Base-by-base conservation (phyloP, 805 yeast species). In the Candida ponderosae region DNA sequence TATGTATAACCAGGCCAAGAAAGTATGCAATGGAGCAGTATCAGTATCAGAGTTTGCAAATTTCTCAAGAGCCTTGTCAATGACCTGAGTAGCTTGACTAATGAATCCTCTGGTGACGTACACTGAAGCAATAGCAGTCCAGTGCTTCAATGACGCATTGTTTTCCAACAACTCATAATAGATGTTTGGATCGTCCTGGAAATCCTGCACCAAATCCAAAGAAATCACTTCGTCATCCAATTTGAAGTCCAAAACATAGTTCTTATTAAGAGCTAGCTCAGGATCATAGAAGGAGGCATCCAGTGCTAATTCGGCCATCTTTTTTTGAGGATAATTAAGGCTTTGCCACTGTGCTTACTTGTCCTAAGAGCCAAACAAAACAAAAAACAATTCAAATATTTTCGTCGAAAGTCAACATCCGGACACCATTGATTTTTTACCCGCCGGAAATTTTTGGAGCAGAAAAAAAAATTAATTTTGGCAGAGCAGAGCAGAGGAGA, bases 161-260 rank as follows among this genome's bases (percentile, higher is more conserved):
- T 83, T 85, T 43, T 83, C 81, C 44, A 93, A 65, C 43, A 90
- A 72, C 20, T 76, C 73, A 45, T 83, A 77, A 44, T 93, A 68
- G 53, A 93, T 97, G 32, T 76, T 70, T 5, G 96, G 85, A 56
- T 90, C 96, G 18, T 85, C 95, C 5, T 96, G 95, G 39, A 88
- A 67, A 53, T 90, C 97, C 27, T 79, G 77, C 36, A 73, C 73
- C 41, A 83, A 70, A 51, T 88, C 90, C 47, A 93, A 75, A 36
- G 86, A 81, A 44, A 90, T 96, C 43, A 86, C 83, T 61, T 88
- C 95, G 50, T 81, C 84, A 40, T 39, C 73, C 81, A 54, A 87
- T 65, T 31, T 95, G 96, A 51, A 90, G 81, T 57, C 66, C 70
- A 31, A 65, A 6, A 24, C 28, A 24, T 11, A 11, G 2, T 11